phyloP scores from a whole-genome alignment of 148 eudicot species.

The Vaccinium darrowii region DNA sequence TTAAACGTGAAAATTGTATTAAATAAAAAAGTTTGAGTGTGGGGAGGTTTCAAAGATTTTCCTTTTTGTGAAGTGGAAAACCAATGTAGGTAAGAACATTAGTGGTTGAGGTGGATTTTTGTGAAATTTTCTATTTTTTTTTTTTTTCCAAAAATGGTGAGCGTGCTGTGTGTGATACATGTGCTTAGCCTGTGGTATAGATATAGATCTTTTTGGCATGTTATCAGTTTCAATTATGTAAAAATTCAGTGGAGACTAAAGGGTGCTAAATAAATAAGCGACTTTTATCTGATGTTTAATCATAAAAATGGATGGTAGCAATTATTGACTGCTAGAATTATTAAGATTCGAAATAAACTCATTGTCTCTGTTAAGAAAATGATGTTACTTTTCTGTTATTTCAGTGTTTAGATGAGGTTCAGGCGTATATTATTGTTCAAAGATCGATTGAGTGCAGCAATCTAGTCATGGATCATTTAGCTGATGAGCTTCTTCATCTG shows the following conservation, averaged over 20 bases:
- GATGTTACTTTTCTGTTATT: conserved; percentile 16
- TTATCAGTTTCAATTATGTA: not conserved
- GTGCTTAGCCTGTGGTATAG: not conserved
- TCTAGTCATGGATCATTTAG: conserved; percentile 29
- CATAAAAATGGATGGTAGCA: not conserved
- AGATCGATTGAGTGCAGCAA: conserved; percentile 48
- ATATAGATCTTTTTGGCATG: conserved; percentile 8
- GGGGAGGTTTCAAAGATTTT: too few relatives aligned
- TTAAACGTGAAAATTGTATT: too few relatives aligned
- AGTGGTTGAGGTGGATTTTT: too few relatives aligned
- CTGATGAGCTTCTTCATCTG: conserved; percentile 55
- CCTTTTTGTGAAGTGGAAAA: too few relatives aligned
- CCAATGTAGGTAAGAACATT: too few relatives aligned
- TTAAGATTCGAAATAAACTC: not conserved
- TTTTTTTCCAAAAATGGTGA: too few relatives aligned
- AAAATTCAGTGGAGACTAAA: not conserved
- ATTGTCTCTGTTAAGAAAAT: conserved; percentile 11
- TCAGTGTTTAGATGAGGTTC: conserved; percentile 91
- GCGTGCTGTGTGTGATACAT: too few relatives aligned
- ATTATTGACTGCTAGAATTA: not conserved
- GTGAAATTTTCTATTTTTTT: too few relatives aligned
- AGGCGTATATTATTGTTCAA: conserved; percentile 76
- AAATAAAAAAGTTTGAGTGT: too few relatives aligned
- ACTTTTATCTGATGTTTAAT: not conserved
- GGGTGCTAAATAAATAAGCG: not conserved